phyloP scores from a whole-genome alignment of 805 yeast species.

The Metschnikowia lochheadii region DNA sequence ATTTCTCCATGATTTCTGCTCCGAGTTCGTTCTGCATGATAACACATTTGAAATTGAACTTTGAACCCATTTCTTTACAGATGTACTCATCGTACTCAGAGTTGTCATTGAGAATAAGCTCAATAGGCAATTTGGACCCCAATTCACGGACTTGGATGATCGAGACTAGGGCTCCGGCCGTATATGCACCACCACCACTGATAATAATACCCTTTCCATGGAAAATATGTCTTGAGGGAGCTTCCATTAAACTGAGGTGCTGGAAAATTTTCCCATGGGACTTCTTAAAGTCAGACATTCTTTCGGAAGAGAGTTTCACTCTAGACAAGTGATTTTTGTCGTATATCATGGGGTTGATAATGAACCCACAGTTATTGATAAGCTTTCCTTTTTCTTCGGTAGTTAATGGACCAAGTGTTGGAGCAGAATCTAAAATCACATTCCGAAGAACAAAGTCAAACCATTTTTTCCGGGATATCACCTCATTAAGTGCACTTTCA shows the following conservation, averaged over 20 bases:
- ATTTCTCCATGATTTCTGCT: constrained; percentile 15
- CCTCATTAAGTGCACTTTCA: constrained; percentile 2
- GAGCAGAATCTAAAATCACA: constrained; percentile 14
- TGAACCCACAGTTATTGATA: constrained; percentile 12
- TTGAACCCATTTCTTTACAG: constrained; percentile 25
- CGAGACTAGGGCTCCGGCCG: constrained; percentile 27
- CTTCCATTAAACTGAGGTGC: constrained; percentile 20
- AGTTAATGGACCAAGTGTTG: constrained; percentile 13
- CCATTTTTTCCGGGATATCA: constrained; percentile 9
- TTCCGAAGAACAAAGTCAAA: constrained; percentile 14
- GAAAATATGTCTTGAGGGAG: constrained; percentile 22
- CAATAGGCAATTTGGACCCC: constrained; percentile 34
- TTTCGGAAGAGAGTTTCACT: constrained; percentile 18
- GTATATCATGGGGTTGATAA: constrained; percentile 13
- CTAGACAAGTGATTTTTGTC: constrained; percentile 10
- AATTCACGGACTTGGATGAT: constrained; percentile 28
- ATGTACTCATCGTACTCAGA: constrained; percentile 23
- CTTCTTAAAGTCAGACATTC: constrained; percentile 19
- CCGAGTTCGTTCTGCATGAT: constrained; percentile 26
- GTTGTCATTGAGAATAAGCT: constrained; percentile 26
- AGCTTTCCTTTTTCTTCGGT: constrained; percentile 17
- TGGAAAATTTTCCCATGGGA: constrained; percentile 26
- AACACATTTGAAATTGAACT: constrained; percentile 25
- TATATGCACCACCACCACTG: constrained; percentile 25
- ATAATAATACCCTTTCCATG: constrained; percentile 35